These are phyloP conservation scores for Colletotrichum musae DNA, from an alignment of 2,329 filamentous ascomycete species.

Conservation along the genomic window DNA sequence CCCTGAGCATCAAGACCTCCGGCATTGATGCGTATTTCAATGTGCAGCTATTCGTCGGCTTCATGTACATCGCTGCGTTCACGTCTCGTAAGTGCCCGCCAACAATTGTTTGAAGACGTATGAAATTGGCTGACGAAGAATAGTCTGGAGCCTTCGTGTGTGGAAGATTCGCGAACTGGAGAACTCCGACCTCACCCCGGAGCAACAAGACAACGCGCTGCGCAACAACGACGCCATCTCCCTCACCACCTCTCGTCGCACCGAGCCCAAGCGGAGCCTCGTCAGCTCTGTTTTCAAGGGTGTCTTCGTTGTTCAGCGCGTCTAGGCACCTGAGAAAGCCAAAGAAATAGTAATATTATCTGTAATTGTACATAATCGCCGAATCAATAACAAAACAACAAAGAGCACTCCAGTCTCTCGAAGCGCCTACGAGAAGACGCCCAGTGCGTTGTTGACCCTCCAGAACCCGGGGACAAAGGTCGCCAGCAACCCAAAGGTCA, in stretches of 20 bases:
- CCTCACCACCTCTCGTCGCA: conserved; percentile 24
- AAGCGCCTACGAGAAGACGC: background rate
- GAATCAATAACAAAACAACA: background rate
- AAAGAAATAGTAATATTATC: background rate
- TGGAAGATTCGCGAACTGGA: conserved; percentile 42
- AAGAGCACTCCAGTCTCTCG: background rate
- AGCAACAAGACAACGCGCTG: conserved; percentile 15
- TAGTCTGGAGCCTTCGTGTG: conserved; percentile 41
- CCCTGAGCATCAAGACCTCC: conserved; percentile 65
- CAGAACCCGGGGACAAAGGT: conserved; percentile 30
- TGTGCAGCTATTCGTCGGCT: conserved; percentile 71
- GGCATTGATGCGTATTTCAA: conserved; percentile 63
- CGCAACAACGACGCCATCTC: conserved; percentile 25
- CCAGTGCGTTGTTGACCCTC: conserved; percentile 1
- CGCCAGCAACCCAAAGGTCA: conserved; percentile 24
- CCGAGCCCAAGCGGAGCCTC: background rate
- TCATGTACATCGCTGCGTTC: conserved; percentile 72
- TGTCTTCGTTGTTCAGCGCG: conserved; percentile 20
- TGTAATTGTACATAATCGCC: background rate
- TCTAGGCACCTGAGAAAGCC: background rate
- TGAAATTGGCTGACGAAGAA: background rate
- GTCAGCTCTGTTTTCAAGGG: conserved; percentile 10
- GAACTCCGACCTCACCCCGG: conserved; percentile 9
- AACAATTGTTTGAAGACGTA: fast-evolving
- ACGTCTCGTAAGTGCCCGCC: conserved; percentile 53